These are phyloP conservation scores for Triticum turgidum DNA, from an alignment of 176 grass and related monocot species.

Conservation along the genomic window DNA sequence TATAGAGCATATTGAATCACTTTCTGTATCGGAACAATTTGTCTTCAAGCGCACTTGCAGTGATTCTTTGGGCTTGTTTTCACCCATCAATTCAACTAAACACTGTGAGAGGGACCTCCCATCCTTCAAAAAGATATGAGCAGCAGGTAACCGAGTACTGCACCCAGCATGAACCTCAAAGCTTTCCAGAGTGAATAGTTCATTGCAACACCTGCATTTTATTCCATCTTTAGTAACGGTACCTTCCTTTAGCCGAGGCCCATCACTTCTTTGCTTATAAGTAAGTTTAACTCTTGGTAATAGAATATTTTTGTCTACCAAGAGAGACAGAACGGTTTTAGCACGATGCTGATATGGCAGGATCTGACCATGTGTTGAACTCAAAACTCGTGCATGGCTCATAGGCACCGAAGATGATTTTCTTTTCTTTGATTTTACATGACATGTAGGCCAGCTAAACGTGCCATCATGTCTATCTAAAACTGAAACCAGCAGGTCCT, in stretches of 20 bases:
- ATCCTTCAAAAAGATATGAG: conserved; percentile 67
- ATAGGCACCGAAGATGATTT: conserved; percentile 30
- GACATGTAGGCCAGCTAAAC: conserved; percentile 4
- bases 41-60: conserved; percentile 45
- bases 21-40: conserved; percentile 44
- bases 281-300: conserved; percentile 48
- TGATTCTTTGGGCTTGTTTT: conserved; percentile 30
- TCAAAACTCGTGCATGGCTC: conserved; percentile 13
- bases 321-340: conserved; percentile 56
- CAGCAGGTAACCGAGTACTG: conserved; percentile 39
- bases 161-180: conserved; percentile 68
- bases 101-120: conserved; percentile 69
- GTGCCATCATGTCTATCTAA: conserved; percentile 12
- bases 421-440: conserved; percentile 49
- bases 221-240: conserved; percentile 52
- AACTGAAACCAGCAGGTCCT: too few species aligned
- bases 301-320: conserved; percentile 66
- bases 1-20: conserved; percentile 66
- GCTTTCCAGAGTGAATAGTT: conserved; percentile 44
- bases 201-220: conserved; percentile 68
- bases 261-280: conserved; percentile 42
- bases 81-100: conserved; percentile 59
- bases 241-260: conserved; percentile 48
- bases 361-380: conserved; percentile 25
- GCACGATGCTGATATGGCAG: conserved; percentile 17